Base-by-base conservation (phyloP, 2,329 filamentous ascomycete genomes). In the Fonsecaea pedrosoi region DNA sequence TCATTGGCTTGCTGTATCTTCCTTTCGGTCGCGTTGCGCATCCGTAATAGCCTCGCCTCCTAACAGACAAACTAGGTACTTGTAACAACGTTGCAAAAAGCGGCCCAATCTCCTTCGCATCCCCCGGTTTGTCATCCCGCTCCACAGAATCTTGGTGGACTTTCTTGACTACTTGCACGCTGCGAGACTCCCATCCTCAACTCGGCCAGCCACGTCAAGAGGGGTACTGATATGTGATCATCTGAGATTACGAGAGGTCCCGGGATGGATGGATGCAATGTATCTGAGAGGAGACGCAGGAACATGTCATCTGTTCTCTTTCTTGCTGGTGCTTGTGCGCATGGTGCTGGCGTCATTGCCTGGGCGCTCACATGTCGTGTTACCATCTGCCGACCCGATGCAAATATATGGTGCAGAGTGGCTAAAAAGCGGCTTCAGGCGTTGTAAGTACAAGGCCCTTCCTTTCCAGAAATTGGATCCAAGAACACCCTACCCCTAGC, bases 31-130 rank as follows among this genome's bases (percentile, higher is more conserved):
- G 30, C n/a, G 15, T 60, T 37, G 38, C 40, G 25, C 57, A 45
- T 60, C 38, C 57, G 57, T 40, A 50, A 60, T 45, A 60, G 56
- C 56, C 40, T 59, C 40, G 48, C 42, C 56, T 9, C 10, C 34
- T 15, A 60, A 15, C 30, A 18, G 15, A 18, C 57, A 40, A 50
- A 60, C 30, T 30, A 50, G 35, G 8, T 13, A 35, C 45, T 25
- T 12, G 18, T 50, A 18, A 50, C 18, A 25, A 10, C 6, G 3
- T 25, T 50, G 5, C 18, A 12, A 25, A n/a, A 25, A 50, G 45
- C 45, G 45, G 45, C 18, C 45, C 45, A 50, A 50, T 50, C 45
- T 50, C 45, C n/a, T 21, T 50, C 7, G 45, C 45, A 50, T 50
- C 45, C 18, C 45, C 25, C 45, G 21, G n/a, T 50, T 25, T 50